phyloP scores from a whole-genome alignment of 2,329 filamentous ascomycete genomes.

The Hypomyces perniciosus region DNA sequence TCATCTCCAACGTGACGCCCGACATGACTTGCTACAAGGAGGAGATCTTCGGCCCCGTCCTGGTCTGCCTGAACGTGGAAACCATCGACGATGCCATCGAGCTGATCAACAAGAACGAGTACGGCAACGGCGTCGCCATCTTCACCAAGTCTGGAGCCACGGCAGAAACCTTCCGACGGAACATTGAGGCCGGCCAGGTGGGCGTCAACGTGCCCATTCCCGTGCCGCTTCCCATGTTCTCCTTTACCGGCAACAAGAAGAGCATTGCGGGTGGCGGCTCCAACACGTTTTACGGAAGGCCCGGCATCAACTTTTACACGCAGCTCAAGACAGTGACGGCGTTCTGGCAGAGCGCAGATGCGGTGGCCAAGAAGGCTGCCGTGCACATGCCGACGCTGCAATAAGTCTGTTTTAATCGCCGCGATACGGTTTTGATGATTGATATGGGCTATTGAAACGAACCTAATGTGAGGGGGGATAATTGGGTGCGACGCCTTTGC shows the following conservation, averaged over 20 bases:
- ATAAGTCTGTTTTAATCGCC: neutral
- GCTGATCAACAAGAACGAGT: conserved; percentile 79
- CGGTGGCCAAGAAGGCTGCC: conserved; percentile 74
- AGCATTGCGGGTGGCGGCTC: conserved; percentile 85
- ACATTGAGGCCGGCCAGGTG: conserved; percentile 80
- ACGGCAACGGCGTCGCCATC: conserved; percentile 80
- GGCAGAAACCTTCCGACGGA: conserved; percentile 69
- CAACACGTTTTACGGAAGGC: conserved; percentile 91
- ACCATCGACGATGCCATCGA: conserved; percentile 75
- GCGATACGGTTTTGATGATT: neutral
- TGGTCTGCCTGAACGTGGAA: conserved; percentile 73
- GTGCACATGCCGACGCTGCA: conserved; percentile 70
- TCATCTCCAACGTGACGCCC: conserved; percentile 73
- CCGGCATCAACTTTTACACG: conserved; percentile 90
- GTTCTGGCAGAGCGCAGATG: conserved; percentile 82
- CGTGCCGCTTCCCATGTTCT: conserved; percentile 65
- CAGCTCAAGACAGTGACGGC: conserved; percentile 97
- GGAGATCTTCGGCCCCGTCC: conserved; percentile 80
- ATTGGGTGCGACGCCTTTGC: no score
- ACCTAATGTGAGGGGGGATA: no score
- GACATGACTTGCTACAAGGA: conserved; percentile 80
- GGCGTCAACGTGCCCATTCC: conserved; percentile 81
- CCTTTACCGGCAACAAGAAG: conserved; percentile 77
- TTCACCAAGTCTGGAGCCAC: conserved; percentile 75
- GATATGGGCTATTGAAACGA: neutral